A percentile compares a stretch with the other conserved stretches of the same genome.
phyloP scores from a whole-genome alignment of 2,329 filamentous ascomycete species.

The Fusarium drepaniforme region DNA sequence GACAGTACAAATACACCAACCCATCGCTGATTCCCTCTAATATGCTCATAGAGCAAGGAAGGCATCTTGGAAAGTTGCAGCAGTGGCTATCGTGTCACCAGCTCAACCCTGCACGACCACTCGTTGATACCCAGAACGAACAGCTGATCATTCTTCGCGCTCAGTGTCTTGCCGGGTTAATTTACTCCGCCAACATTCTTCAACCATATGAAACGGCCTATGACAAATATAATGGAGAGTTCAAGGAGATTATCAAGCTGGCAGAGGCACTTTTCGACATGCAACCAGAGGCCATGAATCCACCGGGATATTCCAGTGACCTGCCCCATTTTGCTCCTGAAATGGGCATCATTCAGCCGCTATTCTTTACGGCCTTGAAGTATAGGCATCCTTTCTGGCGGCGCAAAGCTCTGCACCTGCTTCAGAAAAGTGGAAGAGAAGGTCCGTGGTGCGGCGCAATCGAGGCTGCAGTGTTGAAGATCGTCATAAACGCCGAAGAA shows the following conservation, averaged over 20 bases:
- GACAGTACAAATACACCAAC: background rate
- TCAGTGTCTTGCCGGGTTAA: background rate
- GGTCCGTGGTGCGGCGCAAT: background rate
- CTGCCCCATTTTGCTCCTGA: background rate
- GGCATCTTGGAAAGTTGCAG: background rate
- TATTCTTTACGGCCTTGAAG: constrained; percentile 26
- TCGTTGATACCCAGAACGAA: background rate
- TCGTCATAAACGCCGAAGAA: background rate
- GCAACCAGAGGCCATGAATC: too few species aligned
- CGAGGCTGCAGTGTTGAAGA: background rate
- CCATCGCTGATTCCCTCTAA: background rate
- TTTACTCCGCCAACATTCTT: background rate
- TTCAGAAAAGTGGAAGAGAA: background rate
- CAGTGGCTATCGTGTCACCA: background rate
- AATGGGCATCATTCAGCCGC: constrained; percentile 32
- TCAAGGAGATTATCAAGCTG: background rate
- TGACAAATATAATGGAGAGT: background rate
- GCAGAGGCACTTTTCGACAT: background rate
- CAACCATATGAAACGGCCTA: background rate
- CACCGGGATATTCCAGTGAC: background rate
- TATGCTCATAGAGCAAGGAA: background rate
- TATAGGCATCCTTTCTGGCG: background rate
- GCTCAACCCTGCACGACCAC: background rate
- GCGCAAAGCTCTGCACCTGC: background rate
- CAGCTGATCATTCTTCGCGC: background rate